phyloP scores from a whole-genome alignment of 1,284 basidiomycete species.

The Earliella scabrosa region DNA sequence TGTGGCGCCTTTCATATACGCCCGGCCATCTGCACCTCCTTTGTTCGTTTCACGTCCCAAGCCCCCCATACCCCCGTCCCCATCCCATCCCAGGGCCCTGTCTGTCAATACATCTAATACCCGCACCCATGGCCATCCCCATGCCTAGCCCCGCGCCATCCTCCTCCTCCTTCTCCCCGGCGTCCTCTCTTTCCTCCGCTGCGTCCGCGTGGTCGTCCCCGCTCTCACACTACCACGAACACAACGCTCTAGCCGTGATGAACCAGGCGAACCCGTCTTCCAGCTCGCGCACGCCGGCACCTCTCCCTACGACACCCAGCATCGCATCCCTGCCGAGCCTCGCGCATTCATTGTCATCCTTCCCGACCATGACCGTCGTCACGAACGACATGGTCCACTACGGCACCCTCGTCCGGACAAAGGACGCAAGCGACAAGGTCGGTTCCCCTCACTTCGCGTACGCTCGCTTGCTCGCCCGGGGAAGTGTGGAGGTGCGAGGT shows the following conservation, averaged over 20 bases:
- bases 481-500: too few relatives aligned
- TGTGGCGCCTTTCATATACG: slow-evolving; percentile 25
- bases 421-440: slow-evolving; percentile 36
- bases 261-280: background rate
- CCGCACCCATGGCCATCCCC: slow-evolving; percentile 6
- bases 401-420: slow-evolving; percentile 30
- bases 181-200: slow-evolving; percentile 21
- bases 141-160: slow-evolving; percentile 18
- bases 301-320: slow-evolving; percentile 8
- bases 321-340: slow-evolving; percentile 38
- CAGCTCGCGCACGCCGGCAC: slow-evolving; percentile 2
- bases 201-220: slow-evolving; percentile 16
- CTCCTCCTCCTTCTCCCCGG: slow-evolving; percentile 17
- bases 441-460: slow-evolving; percentile 1
- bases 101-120: slow-evolving; percentile 1
- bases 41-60: slow-evolving; percentile 17
- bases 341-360: slow-evolving; percentile 37
- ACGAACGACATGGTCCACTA: slow-evolving; percentile 39
- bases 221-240: slow-evolving; percentile 17
- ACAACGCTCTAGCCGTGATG: background rate
- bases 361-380: slow-evolving; percentile 38
- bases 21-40: slow-evolving; percentile 26
- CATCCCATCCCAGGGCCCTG: background rate
- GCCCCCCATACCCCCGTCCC: background rate
- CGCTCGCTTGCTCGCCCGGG: background rate